Conservation (phyloP, 345 rosid species). For the Gynandropsis gynandra region DNA sequence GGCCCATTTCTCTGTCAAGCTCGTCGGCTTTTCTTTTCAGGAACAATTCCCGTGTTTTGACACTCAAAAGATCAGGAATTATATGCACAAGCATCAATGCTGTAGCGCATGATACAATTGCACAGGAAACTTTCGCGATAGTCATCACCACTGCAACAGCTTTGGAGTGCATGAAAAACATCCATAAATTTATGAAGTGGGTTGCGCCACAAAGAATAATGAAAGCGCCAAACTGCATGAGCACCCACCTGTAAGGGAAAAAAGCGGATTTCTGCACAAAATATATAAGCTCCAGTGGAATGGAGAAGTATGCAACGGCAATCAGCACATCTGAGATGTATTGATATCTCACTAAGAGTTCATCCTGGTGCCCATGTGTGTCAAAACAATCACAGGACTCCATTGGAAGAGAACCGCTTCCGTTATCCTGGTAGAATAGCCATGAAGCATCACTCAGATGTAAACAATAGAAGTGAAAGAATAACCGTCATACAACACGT, state of each 20-base stretch:
- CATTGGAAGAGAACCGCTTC: conserved; percentile 32
- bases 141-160: conserved; percentile 81
- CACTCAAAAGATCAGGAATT: conserved; percentile 78
- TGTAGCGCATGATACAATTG: conserved; percentile 78
- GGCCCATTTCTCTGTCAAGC: conserved; percentile 85
- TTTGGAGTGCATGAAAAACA: conserved; percentile 67
- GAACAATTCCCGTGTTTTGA: conserved; percentile 70
- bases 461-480: no score
- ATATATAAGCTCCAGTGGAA: conserved; percentile 78
- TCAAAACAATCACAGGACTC: conserved; percentile 85
- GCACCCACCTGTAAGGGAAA: conserved; percentile 96
- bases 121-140: conserved; percentile 72
- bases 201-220: conserved; percentile 95
- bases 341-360: conserved; percentile 76
- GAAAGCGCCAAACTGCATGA: conserved; percentile 92
- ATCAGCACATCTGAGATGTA: conserved; percentile 83
- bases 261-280: conserved; percentile 83
- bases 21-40: conserved; percentile 83
- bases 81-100: conserved; percentile 89
- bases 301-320: conserved; percentile 89
- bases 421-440: conserved; percentile 18
- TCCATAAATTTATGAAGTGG: conserved; percentile 88
- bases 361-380: conserved; percentile 62
- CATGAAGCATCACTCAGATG: no score
- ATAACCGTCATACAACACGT: no score